Conservation (phyloP, 768 basidiomycete species). For the Auriculariales sp. region DNA sequence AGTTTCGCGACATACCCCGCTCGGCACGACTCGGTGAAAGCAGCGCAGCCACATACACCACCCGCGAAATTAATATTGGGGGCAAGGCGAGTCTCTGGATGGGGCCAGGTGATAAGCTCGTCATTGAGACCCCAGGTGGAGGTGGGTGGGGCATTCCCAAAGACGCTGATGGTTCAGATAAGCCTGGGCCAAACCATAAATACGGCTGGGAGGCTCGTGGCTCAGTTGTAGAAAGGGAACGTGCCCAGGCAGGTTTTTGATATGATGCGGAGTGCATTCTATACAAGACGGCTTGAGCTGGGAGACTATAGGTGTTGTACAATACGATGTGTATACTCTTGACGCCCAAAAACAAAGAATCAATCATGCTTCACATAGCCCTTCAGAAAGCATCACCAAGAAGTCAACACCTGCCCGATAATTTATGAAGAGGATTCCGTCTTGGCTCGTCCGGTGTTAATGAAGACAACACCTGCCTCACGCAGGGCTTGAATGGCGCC, state of each 20-base stretch:
- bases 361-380: too few relatives aligned
- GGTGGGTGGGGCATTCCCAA: slow-evolving; percentile 60
- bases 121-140: slow-evolving; percentile 78
- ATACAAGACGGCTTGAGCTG: too few relatives aligned
- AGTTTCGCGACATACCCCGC: slow-evolving; percentile 1
- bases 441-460: too few relatives aligned
- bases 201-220: slow-evolving; percentile 16
- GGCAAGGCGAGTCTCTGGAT: slow-evolving; percentile 88
- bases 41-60: too few relatives aligned
- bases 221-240: slow-evolving; percentile 17
- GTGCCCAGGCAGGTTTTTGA: slow-evolving; percentile 13
- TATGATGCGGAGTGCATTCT: neutral
- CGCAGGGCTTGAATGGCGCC: too few relatives aligned
- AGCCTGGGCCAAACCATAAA: slow-evolving; percentile 7
- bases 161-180: slow-evolving; percentile 10
- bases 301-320: too few relatives aligned
- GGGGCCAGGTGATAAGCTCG: slow-evolving; percentile 88
- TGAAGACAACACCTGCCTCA: too few relatives aligned
- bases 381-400: too few relatives aligned
- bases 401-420: too few relatives aligned
- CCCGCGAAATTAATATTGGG: slow-evolving; percentile 57
- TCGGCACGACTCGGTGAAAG: slow-evolving; percentile 30
- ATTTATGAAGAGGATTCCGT: too few relatives aligned
- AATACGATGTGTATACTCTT: too few relatives aligned
- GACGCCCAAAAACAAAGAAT: too few relatives aligned